A percentile compares a stretch with the other conserved stretches of the same genome.
These are phyloP conservation scores for Glonium stellatum DNA, from an alignment of 495 filamentous ascomycete genomes.

Conservation along the genomic window DNA sequence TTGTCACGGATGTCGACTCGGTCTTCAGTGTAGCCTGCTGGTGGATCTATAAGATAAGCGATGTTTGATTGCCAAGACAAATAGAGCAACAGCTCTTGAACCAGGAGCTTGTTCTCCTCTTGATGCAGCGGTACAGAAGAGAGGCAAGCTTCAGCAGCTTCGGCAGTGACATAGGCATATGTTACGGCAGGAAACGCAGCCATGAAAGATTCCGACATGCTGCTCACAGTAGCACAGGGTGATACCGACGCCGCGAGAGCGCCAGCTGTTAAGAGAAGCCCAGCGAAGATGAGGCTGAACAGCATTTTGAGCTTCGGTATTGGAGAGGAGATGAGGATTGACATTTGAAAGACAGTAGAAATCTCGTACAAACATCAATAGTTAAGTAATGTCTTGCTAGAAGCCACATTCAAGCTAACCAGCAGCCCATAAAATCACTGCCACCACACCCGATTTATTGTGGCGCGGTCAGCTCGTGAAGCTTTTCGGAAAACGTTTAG, in stretches of 20 bases:
- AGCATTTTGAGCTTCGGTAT: background rate
- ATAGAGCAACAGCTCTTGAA: constrained; percentile 38
- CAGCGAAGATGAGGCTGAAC: background rate
- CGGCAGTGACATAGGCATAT: constrained; percentile 34
- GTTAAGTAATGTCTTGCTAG: too few species aligned
- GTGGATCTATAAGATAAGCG: constrained; percentile 38
- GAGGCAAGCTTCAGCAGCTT: constrained; percentile 39
- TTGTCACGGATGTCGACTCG: constrained; percentile 37
- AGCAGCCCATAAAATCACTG: too few species aligned
- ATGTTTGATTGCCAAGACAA: constrained; percentile 40
- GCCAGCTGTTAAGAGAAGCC: background rate
- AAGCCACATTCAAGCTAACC: too few species aligned
- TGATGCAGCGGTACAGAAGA: constrained; percentile 41
- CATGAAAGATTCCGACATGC: background rate
- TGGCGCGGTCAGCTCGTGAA: too few species aligned
- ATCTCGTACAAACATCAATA: too few species aligned
- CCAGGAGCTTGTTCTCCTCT: constrained; percentile 34
- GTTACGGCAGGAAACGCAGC: constrained; percentile 1
- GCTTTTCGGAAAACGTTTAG: too few species aligned
- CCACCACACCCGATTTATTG: too few species aligned
- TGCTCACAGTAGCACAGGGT: background rate
- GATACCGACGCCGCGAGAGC: background rate
- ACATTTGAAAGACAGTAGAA: too few species aligned
- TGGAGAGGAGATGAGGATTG: too few species aligned
- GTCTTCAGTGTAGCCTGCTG: constrained; percentile 39